These are phyloP conservation scores for Daedalea quercina DNA, from an alignment of 768 basidiomycete species.

Conservation along the genomic window DNA sequence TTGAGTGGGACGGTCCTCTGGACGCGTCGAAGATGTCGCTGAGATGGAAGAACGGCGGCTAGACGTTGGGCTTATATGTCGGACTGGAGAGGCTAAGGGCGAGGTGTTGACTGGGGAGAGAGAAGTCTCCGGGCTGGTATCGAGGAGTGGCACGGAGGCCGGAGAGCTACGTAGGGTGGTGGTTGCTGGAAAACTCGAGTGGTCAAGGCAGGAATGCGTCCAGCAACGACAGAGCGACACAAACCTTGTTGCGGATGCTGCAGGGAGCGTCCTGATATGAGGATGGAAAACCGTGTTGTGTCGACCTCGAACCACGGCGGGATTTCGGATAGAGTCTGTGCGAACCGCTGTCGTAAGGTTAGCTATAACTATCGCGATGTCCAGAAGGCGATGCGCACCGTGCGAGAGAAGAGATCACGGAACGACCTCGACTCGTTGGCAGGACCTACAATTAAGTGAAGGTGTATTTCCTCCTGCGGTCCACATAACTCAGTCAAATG, in stretches of 20 bases:
- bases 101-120: constrained; percentile 4
- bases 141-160: constrained; percentile 6
- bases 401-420: constrained; percentile 36
- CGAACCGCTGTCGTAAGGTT: constrained; percentile 14
- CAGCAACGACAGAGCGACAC: constrained; percentile 8
- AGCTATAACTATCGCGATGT: not conserved
- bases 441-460: constrained; percentile 48
- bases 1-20: constrained; percentile 13
- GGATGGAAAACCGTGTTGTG: constrained; percentile 28
- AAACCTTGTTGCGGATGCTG: constrained; percentile 8
- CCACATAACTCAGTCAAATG: constrained; percentile 28
- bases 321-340: constrained; percentile 13
- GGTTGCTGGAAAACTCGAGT: not conserved
- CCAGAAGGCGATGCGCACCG: constrained; percentile 5
- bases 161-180: not conserved
- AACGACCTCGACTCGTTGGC: constrained; percentile 40
- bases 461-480: constrained; percentile 45
- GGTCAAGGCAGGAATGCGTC: not conserved
- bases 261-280: constrained; percentile 32
- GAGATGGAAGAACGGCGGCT: constrained; percentile 21
- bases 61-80: constrained; percentile 4
- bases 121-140: constrained; percentile 3
- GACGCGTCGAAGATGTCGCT: constrained; percentile 11
- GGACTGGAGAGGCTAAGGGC: not conserved
- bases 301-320: constrained; percentile 37